Percentiles rank a stretch among this genome's conserved stretches.
phyloP scores from a whole-genome alignment of 169 alveolate species.

The Cryptosporidium parvum region DNA sequence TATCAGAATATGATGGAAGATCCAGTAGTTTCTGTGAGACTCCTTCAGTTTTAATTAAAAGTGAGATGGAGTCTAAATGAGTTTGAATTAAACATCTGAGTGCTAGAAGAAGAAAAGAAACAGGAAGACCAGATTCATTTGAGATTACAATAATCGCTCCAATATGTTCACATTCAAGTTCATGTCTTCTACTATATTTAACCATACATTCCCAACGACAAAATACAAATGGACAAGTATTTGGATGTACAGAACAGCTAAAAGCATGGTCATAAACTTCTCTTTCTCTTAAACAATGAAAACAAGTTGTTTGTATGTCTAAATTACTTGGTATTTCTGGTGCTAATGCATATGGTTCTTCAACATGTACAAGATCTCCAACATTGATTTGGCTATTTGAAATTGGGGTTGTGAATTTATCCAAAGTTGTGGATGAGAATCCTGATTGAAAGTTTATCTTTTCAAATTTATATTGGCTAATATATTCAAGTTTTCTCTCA shows the following conservation, averaged over 20 bases:
- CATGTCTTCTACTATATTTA: conserved; percentile 85
- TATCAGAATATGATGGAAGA: conserved; percentile 78
- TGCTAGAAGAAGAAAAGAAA: conserved; percentile 79
- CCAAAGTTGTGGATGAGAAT: background rate
- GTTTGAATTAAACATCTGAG: conserved; percentile 79
- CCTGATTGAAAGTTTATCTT: background rate
- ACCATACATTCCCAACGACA: conserved; percentile 89
- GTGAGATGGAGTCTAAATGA: conserved; percentile 76
- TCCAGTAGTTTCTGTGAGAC: conserved; percentile 79
- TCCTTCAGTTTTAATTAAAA: conserved; percentile 70
- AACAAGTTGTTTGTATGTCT: conserved; percentile 82
- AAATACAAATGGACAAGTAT: conserved; percentile 87
- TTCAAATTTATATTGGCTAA: conserved; percentile 34
- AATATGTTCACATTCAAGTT: conserved; percentile 85
- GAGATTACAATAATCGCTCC: conserved; percentile 82
- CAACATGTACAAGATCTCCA: conserved; percentile 66
- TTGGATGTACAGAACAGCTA: conserved; percentile 88
- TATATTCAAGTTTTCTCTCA: conserved; percentile 48
- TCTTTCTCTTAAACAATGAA: conserved; percentile 88
- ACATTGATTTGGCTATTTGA: conserved; percentile 57
- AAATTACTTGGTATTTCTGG: conserved; percentile 55
- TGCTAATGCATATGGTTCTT: conserved; percentile 73
- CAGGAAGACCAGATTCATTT: conserved; percentile 78
- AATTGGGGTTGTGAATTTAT: conserved; percentile 28
- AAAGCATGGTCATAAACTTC: conserved; percentile 78